Base-by-base conservation (phyloP, 352 stramenopile genomes). In the Lagenidium sp. region DNA sequence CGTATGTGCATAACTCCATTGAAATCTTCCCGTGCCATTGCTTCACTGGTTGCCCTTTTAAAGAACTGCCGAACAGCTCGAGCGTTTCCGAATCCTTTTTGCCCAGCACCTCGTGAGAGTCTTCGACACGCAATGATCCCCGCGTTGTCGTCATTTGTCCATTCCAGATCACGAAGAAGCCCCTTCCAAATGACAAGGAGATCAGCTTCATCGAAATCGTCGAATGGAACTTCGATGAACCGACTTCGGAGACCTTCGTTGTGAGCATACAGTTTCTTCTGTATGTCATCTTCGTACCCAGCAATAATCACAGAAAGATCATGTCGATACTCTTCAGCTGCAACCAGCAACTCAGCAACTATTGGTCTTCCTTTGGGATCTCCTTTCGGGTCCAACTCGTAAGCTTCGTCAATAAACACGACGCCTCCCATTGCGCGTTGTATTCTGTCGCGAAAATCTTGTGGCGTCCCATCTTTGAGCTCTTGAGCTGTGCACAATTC, bases 371-470 rank as follows among this genome's bases (percentile, higher is more conserved):
- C 86, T 35, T 85, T 91, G 18, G 65, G 64, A 36, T 94, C 79
- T 5, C 55, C 61, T 6, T 70, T 53, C 4, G 86, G 87, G 30
- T 97, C 82, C 29, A 97, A 43, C 24, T 93, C 75, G 44, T 97
- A 96, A 30, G 85, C 86, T 54, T 97, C 91, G 40, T 97, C 91
- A 21, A 97, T 93, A 44, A 97, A 97, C 11, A 98, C 54, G 12
- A 95, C 79, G 24, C 87, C 89, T 11, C 82, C 88, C 31, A 67
- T 68, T 0, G 81, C 72, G 5, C 57, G 50, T 25, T 77, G 26
- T 6, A 98, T 63, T 20, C 89, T 71, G 49, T 90, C 58, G 1
- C 75, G 69, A 43, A 95, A 94, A 22, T 86, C 68, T 6, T 67
- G 55, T 6, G 63, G 38, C 1, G 78, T 77, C 4, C 68, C 57